phyloP scores from a whole-genome alignment of 495 filamentous ascomycete genomes.

The Neurospora terricola region DNA sequence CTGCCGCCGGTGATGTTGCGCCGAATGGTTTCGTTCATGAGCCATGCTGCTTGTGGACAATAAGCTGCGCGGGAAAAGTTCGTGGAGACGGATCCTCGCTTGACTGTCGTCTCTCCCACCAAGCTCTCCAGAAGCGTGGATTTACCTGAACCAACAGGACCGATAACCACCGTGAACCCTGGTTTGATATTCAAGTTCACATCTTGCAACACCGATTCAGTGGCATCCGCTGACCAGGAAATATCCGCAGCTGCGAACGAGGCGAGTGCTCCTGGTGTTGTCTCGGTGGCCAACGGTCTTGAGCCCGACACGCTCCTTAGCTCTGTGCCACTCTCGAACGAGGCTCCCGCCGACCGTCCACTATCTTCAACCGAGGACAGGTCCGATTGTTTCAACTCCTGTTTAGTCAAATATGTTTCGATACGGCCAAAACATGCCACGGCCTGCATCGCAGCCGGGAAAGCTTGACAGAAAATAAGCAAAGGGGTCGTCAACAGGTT shows the following conservation, averaged over 20 bases:
- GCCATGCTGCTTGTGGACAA: slow-evolving; percentile 34
- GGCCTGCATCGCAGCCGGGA: slow-evolving; percentile 42
- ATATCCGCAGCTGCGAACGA: neutral
- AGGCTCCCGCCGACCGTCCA: neutral
- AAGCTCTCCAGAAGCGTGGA: slow-evolving; percentile 29
- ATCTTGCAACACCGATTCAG: neutral
- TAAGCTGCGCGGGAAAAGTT: slow-evolving; percentile 21
- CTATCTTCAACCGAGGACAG: neutral
- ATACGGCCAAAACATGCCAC: slow-evolving; percentile 50
- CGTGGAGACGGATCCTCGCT: slow-evolving; percentile 21
- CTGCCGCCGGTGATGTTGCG: slow-evolving; percentile 28
- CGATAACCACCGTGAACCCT: slow-evolving; percentile 22
- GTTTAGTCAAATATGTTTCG: slow-evolving; percentile 27
- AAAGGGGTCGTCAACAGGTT: slow-evolving; percentile 45
- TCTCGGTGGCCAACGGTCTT: neutral
- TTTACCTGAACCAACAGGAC: slow-evolving; percentile 34
- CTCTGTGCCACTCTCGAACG: neutral
- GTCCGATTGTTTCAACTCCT: neutral
- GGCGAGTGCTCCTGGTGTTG: neutral
- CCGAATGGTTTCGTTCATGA: slow-evolving; percentile 31
- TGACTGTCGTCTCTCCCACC: slow-evolving; percentile 28
- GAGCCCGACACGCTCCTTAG: neutral
- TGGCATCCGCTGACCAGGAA: neutral
- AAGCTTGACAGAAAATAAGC: slow-evolving; percentile 39
- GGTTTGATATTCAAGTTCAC: neutral